phyloP scores from a whole-genome alignment of 202 grass and related monocot species.

The Elaeis oleifera region DNA sequence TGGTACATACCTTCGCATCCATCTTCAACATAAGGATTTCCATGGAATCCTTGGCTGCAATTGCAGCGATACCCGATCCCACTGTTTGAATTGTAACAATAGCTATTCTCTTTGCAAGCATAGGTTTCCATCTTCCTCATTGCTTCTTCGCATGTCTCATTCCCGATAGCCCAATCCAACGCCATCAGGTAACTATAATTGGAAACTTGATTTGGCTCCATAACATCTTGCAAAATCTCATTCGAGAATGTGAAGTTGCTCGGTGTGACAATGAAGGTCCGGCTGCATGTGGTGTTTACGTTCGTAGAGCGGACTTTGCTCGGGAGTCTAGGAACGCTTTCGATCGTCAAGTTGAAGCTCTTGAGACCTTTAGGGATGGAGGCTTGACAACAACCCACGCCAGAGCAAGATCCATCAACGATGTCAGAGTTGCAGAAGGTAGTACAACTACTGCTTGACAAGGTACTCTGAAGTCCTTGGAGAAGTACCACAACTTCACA shows the following conservation, averaged over 20 bases:
- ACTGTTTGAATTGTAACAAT: conserved; percentile 14
- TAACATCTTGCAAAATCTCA: background rate
- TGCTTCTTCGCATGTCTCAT: conserved; percentile 15
- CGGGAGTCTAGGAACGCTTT: too few species aligned
- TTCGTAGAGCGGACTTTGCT: too few species aligned
- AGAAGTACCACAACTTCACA: too few species aligned
- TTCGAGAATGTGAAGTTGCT: conserved; percentile 3
- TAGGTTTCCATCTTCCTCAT: background rate
- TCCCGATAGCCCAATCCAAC: conserved; percentile 36
- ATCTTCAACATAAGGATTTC: conserved; percentile 32
- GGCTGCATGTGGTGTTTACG: too few species aligned
- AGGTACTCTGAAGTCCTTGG: too few species aligned
- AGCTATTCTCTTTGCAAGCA: conserved; percentile 18
- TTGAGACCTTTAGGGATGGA: too few species aligned
- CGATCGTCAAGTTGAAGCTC: too few species aligned
- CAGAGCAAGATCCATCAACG: too few species aligned
- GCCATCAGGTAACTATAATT: conserved; percentile 2
- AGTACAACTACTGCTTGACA: too few species aligned
- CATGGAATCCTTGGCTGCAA: conserved; percentile 27
- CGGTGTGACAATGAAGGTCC: background rate
- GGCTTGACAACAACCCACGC: too few species aligned
- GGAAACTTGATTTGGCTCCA: background rate
- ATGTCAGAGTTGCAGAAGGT: too few species aligned
- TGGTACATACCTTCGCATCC: conserved; percentile 35
- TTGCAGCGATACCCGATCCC: conserved; percentile 38